Evolutionary conservation across 768 basidiomycete species (phyloP), one percentile per base, ranked within the genome.

Genomic region (Terana coerulea): DNA sequence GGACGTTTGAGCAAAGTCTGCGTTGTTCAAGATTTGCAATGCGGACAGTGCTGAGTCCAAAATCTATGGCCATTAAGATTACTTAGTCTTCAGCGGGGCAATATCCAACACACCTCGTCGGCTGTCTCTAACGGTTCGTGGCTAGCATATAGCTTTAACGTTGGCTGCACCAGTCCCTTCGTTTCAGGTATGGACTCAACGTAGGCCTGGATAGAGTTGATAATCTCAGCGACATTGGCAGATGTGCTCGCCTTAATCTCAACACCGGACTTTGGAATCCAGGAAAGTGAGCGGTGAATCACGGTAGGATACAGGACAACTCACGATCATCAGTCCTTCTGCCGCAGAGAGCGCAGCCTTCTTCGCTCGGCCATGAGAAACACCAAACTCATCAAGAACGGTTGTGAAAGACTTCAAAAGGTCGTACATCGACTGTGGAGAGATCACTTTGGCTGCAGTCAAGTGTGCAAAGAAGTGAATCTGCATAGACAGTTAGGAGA

Each of bases 361-460:
- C 67, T 90, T 86, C 2, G 88, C 91, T 15, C 91, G 81, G n/a
- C 85, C 82, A 57, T 87, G 83, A 3, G 91, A 91, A 2, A 91
- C 88, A 41, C 88, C 88, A 50, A 94, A 91, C 62, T 94, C 92
- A 61, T 93, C 90, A 17, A 97, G 73, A 3, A 95, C 95, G 1
- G 86, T 76, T 2, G 84, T 82, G 65, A 97, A 91, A 0, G 93
- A 88, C 56, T 86, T 83, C 22, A 97, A 76, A 25, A 97, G 79
- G 6, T 83, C 77, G 37, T 88, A 72, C 75, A 98, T 81, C 2
- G 94, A 95, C 8, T 84, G 79, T 0, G 83, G 66, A 2, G 89
- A 84, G 45, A 98, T 78, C 1, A 95, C 69, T 49, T 79, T 78
- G 1, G 91, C 83, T 2, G 86, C 76, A 26, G 90, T 86, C 40